phyloP scores from a whole-genome alignment of 352 stramenopile genomes.

The Phytophthora ramorum region DNA sequence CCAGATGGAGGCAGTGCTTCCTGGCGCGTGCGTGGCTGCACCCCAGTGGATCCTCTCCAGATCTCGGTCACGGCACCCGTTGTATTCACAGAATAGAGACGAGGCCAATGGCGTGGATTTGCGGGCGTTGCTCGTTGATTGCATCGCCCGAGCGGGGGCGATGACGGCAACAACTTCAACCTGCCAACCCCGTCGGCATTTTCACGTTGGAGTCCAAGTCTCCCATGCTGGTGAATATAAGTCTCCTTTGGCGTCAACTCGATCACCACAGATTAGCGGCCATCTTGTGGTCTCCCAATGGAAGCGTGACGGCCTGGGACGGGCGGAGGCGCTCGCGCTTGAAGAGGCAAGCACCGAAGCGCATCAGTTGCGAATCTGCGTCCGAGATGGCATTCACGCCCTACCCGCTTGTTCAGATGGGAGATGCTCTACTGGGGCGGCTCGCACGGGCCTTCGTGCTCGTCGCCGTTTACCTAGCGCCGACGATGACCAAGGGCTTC shows the following conservation, averaged over 20 bases:
- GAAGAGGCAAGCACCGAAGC: background rate
- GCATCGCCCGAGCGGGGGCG: constrained; percentile 6
- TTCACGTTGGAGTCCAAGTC: constrained; percentile 11
- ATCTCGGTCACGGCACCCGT: background rate
- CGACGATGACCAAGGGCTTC: constrained; percentile 21
- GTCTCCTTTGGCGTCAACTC: background rate
- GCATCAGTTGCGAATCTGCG: constrained; percentile 19
- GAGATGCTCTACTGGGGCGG: constrained; percentile 22
- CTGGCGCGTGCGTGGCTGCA: background rate
- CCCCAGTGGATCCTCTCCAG: background rate
- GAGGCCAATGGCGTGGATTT: constrained; percentile 17
- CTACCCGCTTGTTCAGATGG: constrained; percentile 12
- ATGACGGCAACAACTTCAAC: constrained; percentile 26
- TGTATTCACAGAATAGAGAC: constrained; percentile 11
- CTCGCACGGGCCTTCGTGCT: constrained; percentile 16
- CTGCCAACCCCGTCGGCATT: constrained; percentile 10
- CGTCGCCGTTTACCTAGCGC: background rate
- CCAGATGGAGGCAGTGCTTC: background rate
- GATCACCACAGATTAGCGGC: background rate
- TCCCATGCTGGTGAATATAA: background rate
- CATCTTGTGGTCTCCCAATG: background rate
- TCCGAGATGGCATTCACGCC: constrained; percentile 3
- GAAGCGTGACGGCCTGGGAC: background rate
- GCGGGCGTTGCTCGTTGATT: constrained; percentile 10
- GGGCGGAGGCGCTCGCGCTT: background rate